A percentile compares a stretch with the other conserved stretches of the same genome.
Conservation (phyloP, 108 stramenopile genomes). For the Chaetoceros muelleri region DNA sequence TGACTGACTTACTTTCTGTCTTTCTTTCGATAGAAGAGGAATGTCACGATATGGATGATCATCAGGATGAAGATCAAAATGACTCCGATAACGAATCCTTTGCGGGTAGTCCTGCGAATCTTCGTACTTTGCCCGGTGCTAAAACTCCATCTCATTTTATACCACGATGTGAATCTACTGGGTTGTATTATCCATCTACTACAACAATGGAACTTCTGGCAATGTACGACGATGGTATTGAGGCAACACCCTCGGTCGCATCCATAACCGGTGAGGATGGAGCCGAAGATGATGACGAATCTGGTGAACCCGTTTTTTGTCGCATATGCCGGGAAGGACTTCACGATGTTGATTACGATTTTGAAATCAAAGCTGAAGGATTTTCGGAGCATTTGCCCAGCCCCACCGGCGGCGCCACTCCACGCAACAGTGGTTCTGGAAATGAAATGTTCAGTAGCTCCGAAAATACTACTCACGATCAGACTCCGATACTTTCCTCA, state of each 20-base stretch:
- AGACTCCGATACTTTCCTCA: conserved; percentile 4
- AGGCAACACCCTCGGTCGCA: conserved; percentile 17
- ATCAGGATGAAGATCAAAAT: neutral
- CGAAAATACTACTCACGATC: neutral
- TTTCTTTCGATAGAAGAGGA: no score
- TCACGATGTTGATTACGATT: conserved; percentile 54
- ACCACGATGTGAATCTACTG: conserved; percentile 34
- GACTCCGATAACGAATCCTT: neutral
- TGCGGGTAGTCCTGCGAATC: no score
- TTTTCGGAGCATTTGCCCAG: conserved; percentile 6
- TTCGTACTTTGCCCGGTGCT: no score
- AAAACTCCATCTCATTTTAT: neutral
- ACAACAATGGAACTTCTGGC: conserved; percentile 53
- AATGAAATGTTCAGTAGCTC: neutral
- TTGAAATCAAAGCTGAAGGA: conserved; percentile 12
- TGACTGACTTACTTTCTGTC: no score
- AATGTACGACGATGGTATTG: conserved; percentile 64
- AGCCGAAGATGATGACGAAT: conserved; percentile 4
- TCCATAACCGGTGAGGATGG: conserved; percentile 10
- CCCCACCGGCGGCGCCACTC: neutral
- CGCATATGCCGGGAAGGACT: conserved; percentile 83
- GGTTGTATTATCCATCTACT: conserved; percentile 52
- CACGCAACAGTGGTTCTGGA: conserved; percentile 3
- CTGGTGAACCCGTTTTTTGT: conserved; percentile 70
- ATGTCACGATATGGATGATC: no score